A percentile compares a stretch with the other conserved stretches of the same genome.
Evolutionary conservation across 106 monocot species (phyloP).

Genomic region (Apostasia shenzhenica): DNA sequence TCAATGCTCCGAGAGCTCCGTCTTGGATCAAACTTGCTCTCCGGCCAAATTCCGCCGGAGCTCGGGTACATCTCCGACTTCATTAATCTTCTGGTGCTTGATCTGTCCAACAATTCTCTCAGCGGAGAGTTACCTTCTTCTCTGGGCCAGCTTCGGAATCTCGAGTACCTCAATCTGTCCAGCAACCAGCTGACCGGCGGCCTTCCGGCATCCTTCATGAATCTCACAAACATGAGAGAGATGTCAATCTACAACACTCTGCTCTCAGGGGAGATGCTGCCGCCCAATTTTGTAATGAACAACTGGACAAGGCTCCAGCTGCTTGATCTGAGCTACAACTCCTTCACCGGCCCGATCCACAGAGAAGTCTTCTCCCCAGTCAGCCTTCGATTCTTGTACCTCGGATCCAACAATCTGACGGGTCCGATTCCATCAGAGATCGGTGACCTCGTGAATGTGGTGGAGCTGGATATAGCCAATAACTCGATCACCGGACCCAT

Average conservation of each 20-base stretch:
- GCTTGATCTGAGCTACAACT: conserved; percentile 22
- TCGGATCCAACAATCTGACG: conserved; percentile 2
- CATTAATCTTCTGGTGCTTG: conserved; percentile 3
- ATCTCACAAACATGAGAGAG: conserved; percentile 13
- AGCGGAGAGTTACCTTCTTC: conserved; percentile 20
- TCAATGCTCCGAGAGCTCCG: neutral
- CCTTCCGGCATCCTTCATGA: conserved; percentile 19
- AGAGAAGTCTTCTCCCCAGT: conserved; percentile 5
- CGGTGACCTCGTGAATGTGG: neutral
- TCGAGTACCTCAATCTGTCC: conserved; percentile 1
- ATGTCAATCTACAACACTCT: conserved; percentile 19
- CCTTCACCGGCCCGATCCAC: conserved; percentile 19
- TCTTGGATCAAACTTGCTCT: neutral
- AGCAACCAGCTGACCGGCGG: conserved; percentile 17
- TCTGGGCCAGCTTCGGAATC: conserved; percentile 9
- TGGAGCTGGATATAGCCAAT: neutral
- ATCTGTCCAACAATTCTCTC: conserved; percentile 15
- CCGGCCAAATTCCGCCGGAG: neutral
- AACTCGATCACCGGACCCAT: conserved; percentile 9
- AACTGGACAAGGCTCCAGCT: conserved; percentile 23
- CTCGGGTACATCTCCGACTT: conserved; percentile 1
- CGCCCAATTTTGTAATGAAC: neutral
- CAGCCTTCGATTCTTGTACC: neutral
- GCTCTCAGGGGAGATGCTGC: conserved; percentile 25
- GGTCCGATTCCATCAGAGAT: conserved; percentile 10